phyloP scores from a whole-genome alignment of 257 asterid genomes.

The Solanum piurae region DNA sequence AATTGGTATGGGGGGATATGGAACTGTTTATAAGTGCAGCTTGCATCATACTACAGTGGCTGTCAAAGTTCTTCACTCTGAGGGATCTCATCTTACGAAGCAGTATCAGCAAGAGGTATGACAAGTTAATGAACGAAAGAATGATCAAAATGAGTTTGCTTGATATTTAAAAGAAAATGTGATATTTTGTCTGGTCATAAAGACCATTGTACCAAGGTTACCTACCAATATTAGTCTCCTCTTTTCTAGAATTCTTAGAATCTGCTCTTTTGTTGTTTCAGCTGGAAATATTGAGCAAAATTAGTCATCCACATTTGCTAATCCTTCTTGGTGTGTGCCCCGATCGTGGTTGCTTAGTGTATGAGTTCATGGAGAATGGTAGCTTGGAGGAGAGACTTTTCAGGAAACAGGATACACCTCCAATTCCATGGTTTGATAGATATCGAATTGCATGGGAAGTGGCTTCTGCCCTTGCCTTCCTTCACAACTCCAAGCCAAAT shows the following conservation, averaged over 20 bases:
- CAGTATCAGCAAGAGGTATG: slow-evolving; percentile 88
- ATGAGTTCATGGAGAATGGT: slow-evolving; percentile 89
- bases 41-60: slow-evolving; percentile 81
- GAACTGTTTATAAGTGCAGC: slow-evolving; percentile 80
- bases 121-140: not conserved
- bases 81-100: slow-evolving; percentile 39
- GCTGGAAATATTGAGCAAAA: slow-evolving; percentile 73
- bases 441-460: slow-evolving; percentile 44
- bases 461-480: not conserved
- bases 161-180: not conserved
- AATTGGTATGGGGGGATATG: slow-evolving; percentile 83
- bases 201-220: not conserved
- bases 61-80: slow-evolving; percentile 63
- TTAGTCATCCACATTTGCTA: slow-evolving; percentile 79
- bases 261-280: slow-evolving; percentile 18
- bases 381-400: slow-evolving; percentile 66
- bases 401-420: slow-evolving; percentile 40
- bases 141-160: not conserved
- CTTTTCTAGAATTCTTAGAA: not conserved
- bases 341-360: slow-evolving; percentile 61
- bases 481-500: slow-evolving; percentile 54
- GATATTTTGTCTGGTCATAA: not conserved
- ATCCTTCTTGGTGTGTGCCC: slow-evolving; percentile 86
- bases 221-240: not conserved
- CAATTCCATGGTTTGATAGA: slow-evolving; percentile 69